Percentiles rank a stretch among this genome's conserved stretches.
These are phyloP conservation scores for Moringa oleifera DNA, from an alignment of 345 rosid genomes.

Conservation along the genomic window DNA sequence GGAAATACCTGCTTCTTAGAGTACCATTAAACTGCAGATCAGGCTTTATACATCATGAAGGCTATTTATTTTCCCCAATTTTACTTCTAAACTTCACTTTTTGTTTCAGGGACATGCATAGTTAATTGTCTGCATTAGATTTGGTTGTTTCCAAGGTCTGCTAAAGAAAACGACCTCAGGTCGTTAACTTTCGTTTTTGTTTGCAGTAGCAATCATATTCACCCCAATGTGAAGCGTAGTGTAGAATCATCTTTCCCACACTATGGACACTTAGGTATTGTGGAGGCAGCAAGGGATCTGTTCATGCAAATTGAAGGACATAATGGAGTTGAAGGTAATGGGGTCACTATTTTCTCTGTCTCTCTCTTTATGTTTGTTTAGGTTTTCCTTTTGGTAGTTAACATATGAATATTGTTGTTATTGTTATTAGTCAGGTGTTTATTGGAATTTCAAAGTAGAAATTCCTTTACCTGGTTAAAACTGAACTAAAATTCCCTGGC, in stretches of 20 bases:
- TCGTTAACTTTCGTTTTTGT: conserved; percentile 9
- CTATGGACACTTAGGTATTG: conserved; percentile 81
- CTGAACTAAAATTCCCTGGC: neutral
- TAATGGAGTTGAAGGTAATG: conserved; percentile 34
- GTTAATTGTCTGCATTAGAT: too few relatives aligned
- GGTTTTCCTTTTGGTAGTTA: too few relatives aligned
- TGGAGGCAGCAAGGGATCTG: conserved; percentile 82
- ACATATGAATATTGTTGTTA: too few relatives aligned
- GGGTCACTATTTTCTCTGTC: conserved; percentile 6
- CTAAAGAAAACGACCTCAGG: conserved; percentile 2
- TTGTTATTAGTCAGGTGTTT: neutral
- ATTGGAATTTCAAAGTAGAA: neutral
- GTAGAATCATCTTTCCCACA: conserved; percentile 61
- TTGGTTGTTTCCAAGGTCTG: neutral
- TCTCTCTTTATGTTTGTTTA: neutral
- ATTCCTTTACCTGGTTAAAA: neutral
- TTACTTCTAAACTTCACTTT: too few relatives aligned
- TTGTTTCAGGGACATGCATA: too few relatives aligned
- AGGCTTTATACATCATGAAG: neutral
- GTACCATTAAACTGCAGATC: neutral
- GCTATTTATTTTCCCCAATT: too few relatives aligned
- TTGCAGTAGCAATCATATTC: conserved; percentile 36
- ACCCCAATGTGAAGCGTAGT: conserved; percentile 26
- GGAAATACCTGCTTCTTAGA: neutral
- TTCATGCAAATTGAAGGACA: conserved; percentile 77